Conservation (phyloP, 1,284 basidiomycete genomes). For the Stygiomarasmius scandens region DNA sequence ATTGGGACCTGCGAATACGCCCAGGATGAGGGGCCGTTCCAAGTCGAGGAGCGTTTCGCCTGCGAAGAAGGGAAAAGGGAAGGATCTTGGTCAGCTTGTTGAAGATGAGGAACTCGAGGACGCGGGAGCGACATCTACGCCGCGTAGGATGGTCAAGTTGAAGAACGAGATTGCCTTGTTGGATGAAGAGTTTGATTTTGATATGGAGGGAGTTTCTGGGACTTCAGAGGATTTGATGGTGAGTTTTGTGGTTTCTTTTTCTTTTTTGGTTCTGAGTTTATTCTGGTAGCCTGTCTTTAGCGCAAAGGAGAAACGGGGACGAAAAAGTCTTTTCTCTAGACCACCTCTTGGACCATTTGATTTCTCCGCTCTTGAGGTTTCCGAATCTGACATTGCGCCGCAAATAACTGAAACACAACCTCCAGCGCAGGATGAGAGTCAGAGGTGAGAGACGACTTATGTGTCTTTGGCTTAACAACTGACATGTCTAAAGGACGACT, state of each 20-base stretch:
- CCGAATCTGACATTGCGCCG: too few species aligned
- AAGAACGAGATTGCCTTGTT: constrained; percentile 4
- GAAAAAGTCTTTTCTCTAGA: not conserved
- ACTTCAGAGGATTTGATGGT: not conserved
- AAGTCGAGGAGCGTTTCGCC: constrained; percentile 22
- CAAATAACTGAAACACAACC: too few species aligned
- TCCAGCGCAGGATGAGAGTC: too few species aligned
- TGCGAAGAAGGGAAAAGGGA: not conserved
- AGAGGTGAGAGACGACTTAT: too few species aligned
- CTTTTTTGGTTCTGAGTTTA: not conserved
- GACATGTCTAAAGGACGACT: too few species aligned
- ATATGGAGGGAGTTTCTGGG: not conserved
- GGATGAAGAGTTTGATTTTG: not conserved
- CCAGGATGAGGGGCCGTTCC: constrained; percentile 23
- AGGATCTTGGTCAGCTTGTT: not conserved
- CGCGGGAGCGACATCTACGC: constrained; percentile 4
- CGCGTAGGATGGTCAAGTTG: constrained; percentile 7
- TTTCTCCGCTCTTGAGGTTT: not conserved
- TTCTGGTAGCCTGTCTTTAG: not conserved
- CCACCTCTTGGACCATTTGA: not conserved
- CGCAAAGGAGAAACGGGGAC: too few species aligned
- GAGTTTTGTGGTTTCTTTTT: not conserved
- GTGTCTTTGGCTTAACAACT: too few species aligned
- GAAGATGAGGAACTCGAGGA: not conserved
- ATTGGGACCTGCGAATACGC: constrained; percentile 5